phyloP scores from a whole-genome alignment of 169 alveolate species.

The Eimeria necatrix region DNA sequence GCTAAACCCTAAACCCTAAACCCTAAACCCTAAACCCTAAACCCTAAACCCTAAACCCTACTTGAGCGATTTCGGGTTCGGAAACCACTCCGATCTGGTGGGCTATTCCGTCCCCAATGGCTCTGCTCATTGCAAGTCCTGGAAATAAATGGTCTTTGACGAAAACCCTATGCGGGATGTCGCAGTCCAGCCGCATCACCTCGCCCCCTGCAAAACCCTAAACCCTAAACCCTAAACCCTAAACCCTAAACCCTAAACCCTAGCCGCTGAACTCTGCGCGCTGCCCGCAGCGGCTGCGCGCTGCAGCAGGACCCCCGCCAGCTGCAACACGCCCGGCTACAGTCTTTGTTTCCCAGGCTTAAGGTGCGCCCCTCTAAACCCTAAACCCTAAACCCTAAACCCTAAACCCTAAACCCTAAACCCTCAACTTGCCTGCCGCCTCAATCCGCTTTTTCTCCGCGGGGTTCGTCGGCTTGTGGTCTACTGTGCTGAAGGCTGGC shows the following conservation, averaged over 20 bases:
- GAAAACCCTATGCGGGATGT: conserved; percentile 92
- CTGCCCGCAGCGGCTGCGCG: neutral
- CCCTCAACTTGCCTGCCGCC: conserved; percentile 82
- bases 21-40: conserved; percentile 26
- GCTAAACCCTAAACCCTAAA: conserved; percentile 5
- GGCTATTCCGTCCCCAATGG: conserved; percentile 49
- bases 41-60: neutral
- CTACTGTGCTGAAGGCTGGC: conserved; percentile 81
- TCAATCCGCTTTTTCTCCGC: conserved; percentile 87
- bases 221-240: conserved; percentile 13
- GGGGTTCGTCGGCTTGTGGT: conserved; percentile 89
- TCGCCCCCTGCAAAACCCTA: conserved; percentile 91
- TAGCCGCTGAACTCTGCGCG: too few relatives aligned
- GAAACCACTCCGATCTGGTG: conserved; percentile 43
- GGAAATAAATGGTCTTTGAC: conserved; percentile 83
- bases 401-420: conserved; percentile 4
- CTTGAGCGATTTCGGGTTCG: conserved; percentile 24
- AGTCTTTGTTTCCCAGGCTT: neutral
- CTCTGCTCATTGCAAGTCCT: conserved; percentile 69
- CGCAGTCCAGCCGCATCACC: conserved; percentile 89
- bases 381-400: too few relatives aligned
- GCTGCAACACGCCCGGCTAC: neutral
- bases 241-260: neutral
- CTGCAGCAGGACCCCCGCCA: neutral
- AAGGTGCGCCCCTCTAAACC: too few relatives aligned